Base-by-base conservation (phyloP, 257 asterid species). In the Solanum chaucha region DNA sequence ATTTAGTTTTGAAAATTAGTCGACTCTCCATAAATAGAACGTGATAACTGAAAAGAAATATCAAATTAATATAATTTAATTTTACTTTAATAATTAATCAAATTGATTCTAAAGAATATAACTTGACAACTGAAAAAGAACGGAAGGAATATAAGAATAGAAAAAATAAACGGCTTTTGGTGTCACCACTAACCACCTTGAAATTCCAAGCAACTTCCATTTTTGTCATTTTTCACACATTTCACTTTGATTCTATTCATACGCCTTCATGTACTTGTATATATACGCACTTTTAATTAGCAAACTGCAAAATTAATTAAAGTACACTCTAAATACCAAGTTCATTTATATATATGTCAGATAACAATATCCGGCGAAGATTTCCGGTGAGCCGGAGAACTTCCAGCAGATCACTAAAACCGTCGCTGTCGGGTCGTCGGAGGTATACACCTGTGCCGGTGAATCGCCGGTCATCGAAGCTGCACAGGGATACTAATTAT, bases 301-400 rank as follows among this genome's bases (percentile, higher is more conserved):
- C 8, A 73, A 17, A 55, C 40, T 34, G n/a, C 48, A 46, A 55
- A 40, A 8, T 35, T 72, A 71, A 34, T 34, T 72, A 2, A 72
- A 46, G 61, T 20, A 13, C 32, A 67, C 22, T 20, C 71, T 4
- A 8, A 15, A 41, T 44, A 24, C 40, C 61, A 77, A 58, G 61
- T 77, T 26, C 26, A 14, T 58, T 58, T 58, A 19, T 8, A 44
- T 3, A 10, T 64, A 93, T 93, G 97, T 87, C 96, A 55, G 92
- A 85, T 30, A 90, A 84, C 82, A 86, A 82, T 87, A 40, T 81
- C 46, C 46, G 82, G 86, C 86, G 87, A 86, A 91, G 92, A 89
- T 82, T 89, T 72, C 93, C 93, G 89, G 89, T 85, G 34, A 85
- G 46, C 88, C 93, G 92, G 93, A 92, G 90, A 88, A 28, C 80